Percentiles rank a stretch among this genome's conserved stretches.
These are phyloP conservation scores for Macrotyloma uniflorum DNA, from an alignment of 306 rosid genomes.

Conservation along the genomic window DNA sequence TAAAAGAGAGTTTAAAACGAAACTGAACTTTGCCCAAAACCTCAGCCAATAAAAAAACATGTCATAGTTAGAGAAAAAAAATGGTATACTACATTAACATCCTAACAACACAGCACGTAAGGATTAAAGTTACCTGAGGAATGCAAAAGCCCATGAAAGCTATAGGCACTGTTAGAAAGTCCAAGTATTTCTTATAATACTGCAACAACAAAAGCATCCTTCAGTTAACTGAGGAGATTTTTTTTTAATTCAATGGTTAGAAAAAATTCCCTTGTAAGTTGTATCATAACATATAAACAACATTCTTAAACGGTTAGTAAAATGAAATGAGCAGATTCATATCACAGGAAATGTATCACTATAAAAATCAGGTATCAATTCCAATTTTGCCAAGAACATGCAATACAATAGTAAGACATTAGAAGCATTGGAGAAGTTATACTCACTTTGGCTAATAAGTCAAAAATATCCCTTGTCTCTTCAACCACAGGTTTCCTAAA, in stretches of 20 bases:
- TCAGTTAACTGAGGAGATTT: slow-evolving; percentile 19
- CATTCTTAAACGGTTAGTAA: slow-evolving; percentile 27
- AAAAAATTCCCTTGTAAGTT: background rate
- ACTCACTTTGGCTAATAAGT: slow-evolving; percentile 66
- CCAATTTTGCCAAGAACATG: slow-evolving; percentile 10
- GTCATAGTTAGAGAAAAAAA: background rate
- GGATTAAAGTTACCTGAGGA: slow-evolving; percentile 76
- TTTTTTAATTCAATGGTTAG: slow-evolving; percentile 30
- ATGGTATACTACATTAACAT: slow-evolving; percentile 11
- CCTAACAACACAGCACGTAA: slow-evolving; percentile 17
- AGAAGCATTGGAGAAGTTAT: slow-evolving; percentile 21
- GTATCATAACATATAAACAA: slow-evolving; percentile 11
- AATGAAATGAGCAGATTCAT: slow-evolving; percentile 26
- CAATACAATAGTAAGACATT: background rate
- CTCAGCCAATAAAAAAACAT: background rate
- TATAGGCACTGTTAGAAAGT: slow-evolving; percentile 66
- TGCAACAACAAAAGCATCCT: slow-evolving; percentile 54
- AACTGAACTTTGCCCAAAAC: background rate
- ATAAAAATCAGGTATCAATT: slow-evolving; percentile 30
- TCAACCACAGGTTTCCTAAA: slow-evolving; percentile 52
- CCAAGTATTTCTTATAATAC: slow-evolving; percentile 68
- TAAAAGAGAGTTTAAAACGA: background rate
- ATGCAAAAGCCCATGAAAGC: slow-evolving; percentile 53
- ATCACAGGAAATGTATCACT: slow-evolving; percentile 14
- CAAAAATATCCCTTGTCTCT: slow-evolving; percentile 49